A percentile compares a stretch with the other conserved stretches of the same genome.
Conservation (phyloP, 2,329 filamentous ascomycete species). For the Dactylonectria estremocensis region DNA sequence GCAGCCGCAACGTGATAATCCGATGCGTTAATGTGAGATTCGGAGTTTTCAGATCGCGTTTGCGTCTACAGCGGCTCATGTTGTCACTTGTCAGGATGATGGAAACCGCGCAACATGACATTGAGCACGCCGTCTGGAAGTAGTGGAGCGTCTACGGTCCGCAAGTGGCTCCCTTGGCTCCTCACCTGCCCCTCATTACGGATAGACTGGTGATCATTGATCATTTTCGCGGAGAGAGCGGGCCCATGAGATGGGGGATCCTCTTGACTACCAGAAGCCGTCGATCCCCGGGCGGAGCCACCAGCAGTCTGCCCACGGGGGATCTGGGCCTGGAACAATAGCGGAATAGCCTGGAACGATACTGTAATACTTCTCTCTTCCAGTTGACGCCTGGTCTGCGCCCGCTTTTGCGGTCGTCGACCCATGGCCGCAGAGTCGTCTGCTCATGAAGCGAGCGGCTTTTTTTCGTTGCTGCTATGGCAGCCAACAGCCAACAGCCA, state of each 20-base stretch:
- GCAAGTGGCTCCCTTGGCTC: no score
- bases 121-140: neutral
- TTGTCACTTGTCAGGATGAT: neutral
- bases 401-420: conserved; percentile 5
- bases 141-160: conserved; percentile 12
- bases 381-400: no score
- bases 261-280: conserved; percentile 10
- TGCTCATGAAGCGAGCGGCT: neutral
- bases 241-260: conserved; percentile 24
- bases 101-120: conserved; percentile 1
- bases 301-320: conserved; percentile 11
- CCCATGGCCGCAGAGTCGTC: conserved; percentile 1
- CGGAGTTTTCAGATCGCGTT: neutral
- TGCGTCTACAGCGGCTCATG: neutral
- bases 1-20: neutral
- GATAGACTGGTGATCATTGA: conserved; percentile 10
- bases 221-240: conserved; percentile 20
- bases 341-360: neutral
- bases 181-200: conserved; percentile 15
- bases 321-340: conserved; percentile 17
- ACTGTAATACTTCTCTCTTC: neutral
- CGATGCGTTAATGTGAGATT: conserved; percentile 22
- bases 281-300: conserved; percentile 28
- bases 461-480: neutral
- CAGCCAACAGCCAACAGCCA: no score